Base-by-base conservation (phyloP, 2,329 filamentous ascomycete genomes). In the Colletotrichum tofieldiae region DNA sequence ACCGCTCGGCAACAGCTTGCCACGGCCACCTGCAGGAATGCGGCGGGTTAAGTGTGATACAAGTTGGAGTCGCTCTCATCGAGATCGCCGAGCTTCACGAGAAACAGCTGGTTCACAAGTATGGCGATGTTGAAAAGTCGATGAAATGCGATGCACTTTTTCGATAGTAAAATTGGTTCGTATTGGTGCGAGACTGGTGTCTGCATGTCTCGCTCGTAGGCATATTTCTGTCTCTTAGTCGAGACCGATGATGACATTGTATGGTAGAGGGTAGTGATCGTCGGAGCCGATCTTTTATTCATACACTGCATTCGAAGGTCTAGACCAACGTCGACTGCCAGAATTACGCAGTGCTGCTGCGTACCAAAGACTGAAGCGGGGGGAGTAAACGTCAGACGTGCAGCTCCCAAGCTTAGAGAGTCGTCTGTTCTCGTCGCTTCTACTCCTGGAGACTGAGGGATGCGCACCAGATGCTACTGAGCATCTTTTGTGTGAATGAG, bases 181-280 rank as follows among this genome's bases (percentile, higher is more conserved):
- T 16, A 7, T 51, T 18, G 32, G 59, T 29, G n/a, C 32, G 20
- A 51, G 16, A 20, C 12, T 18, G 12, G n/a, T 16, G 43, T 3
- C 32, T 39, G 56, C 8, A 20, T 49, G 43, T 14, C 32, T 41
- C 16, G 5, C 32, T 41, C 16, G 5, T 14, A 51, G 32, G 9
- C 32, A 12, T 23, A 37, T 12, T 62, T 52, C 20, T 26, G 35
- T 26, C 18, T 37, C 32, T 29, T 8, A 29, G 23, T 39, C 35
- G 14, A 51, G n/a, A 14, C 47, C 16, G 32, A 63, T 52, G 47
- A 52, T 63, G 60, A 12, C 45, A 52, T 41, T 5, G 35, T 37
- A 8, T 23, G 23, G 35, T 41, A 12, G 23, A 12, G 23, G 35
- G 35, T 47, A 9, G 23, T 52, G 60, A 63, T 52, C 35, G 18